Evolutionary conservation across 257 asterid genomes (phyloP).

Genomic region (Ligustrum vulgare): DNA sequence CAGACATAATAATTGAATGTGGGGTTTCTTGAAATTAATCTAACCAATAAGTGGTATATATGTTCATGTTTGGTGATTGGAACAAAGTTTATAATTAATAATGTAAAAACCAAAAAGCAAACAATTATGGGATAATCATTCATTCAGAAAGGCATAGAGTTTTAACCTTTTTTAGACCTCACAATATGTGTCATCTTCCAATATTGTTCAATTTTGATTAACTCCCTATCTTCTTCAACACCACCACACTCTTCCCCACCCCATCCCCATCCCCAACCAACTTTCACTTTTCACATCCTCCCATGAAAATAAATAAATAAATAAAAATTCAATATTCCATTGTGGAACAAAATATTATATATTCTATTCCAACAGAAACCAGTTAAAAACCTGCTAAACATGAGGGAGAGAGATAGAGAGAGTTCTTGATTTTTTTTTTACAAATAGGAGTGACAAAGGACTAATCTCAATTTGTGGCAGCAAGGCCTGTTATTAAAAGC

Average conservation of each 20-base stretch:
- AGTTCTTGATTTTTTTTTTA: not conserved
- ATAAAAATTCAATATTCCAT: conserved; percentile 5
- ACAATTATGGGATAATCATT: conserved; percentile 93
- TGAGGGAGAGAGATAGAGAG: conserved; percentile 34
- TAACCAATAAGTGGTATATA: conserved; percentile 25
- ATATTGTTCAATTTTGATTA: conserved; percentile 21
- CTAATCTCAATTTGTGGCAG: not conserved
- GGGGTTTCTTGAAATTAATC: conserved; percentile 36
- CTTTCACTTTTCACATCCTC: conserved; percentile 48
- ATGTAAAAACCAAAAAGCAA: conserved; percentile 48
- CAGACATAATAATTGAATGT: conserved; percentile 24
- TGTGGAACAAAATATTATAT: conserved; percentile 16
- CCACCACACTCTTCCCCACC: not conserved
- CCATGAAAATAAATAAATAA: too few species aligned
- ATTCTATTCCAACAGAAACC: conserved; percentile 53
- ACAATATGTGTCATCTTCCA: conserved; percentile 74
- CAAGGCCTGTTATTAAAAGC: conserved; percentile 21
- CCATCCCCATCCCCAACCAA: not conserved
- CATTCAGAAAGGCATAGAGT: conserved; percentile 50
- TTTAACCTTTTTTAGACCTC: conserved; percentile 48
- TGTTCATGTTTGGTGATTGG: conserved; percentile 32
- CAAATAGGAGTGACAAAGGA: not conserved
- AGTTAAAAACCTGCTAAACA: conserved; percentile 54
- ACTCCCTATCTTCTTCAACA: conserved; percentile 1
- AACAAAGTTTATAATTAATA: conserved; percentile 28